Base-by-base conservation (phyloP, 257 asterid genomes). In the Striga asiatica region DNA sequence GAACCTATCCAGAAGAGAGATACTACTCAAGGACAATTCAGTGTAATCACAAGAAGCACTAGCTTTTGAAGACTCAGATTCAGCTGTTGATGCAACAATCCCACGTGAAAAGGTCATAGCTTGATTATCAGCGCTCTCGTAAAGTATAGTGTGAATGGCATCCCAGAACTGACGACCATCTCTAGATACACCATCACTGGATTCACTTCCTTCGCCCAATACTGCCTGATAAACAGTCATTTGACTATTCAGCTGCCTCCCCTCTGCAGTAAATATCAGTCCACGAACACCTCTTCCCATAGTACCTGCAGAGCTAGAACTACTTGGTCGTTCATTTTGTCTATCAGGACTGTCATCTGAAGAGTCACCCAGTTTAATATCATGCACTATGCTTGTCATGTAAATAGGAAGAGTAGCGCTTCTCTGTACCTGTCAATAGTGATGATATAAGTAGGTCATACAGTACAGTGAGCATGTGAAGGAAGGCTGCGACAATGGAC, bases 171-270 rank as follows among this genome's bases (percentile, higher is more conserved):
- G 69, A 68, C 79, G 69, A 52, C 94, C 93, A 42, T 83, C 91
- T 42, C 80, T 78, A 9, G 93, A 71, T 11, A 76, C 62, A 61
- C 71, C 76, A 67, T 86, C 93, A 63, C 68, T 69, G 61, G n/a
- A n/a, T n/a, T 82, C 83, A 14, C 81, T n/a, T n/a, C n/a, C 91
- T 20, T 81, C 94, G n/a, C 77, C 91, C 21, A 69, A 68, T 37
- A 76, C 81, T 39, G 95, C 94, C 70, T 82, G 94, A 64, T 83
- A 86, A 48, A 86, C 78, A 3, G 91, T 83, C 71, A 83, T 66
- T 56, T 83, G 69, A 19, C 83, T 64, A 67, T 81, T 80, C 42
- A 85, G 78, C 67, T 72, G 95, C 64, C 71, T 82, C 54, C 95
- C 94, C 5, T 82, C 81, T 14, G 85, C 77, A 29, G 88, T 74